phyloP scores from a whole-genome alignment of 2,329 filamentous ascomycete species.

The Plenodomus tracheiphilus region DNA sequence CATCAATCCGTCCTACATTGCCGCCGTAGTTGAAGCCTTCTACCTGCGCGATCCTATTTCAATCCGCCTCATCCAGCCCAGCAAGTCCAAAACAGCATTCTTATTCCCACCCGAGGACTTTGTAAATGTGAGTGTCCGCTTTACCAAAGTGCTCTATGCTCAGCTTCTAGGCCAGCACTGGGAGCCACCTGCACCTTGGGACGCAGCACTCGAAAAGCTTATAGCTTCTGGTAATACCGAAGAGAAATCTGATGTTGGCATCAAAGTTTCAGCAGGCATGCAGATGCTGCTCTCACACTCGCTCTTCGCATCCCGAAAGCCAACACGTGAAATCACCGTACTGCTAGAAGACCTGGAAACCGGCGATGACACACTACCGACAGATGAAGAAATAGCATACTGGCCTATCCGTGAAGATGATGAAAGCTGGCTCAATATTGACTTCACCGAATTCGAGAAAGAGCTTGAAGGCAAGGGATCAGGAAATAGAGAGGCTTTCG shows the following conservation, averaged over 20 bases:
- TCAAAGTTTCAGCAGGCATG: constrained; percentile 89
- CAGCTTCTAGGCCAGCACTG: constrained; percentile 89
- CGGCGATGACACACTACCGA: constrained; percentile 72
- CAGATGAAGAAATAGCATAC: constrained; percentile 68
- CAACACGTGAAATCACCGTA: constrained; percentile 74
- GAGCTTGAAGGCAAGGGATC: constrained; percentile 64
- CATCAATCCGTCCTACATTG: constrained; percentile 72
- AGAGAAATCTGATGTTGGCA: constrained; percentile 67
- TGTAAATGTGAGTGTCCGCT: constrained; percentile 75
- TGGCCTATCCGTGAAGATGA: constrained; percentile 79
- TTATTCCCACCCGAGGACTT: constrained; percentile 77
- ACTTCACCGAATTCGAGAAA: constrained; percentile 83
- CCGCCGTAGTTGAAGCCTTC: constrained; percentile 85
- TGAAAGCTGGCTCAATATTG: constrained; percentile 90
- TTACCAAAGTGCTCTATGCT: constrained; percentile 88
- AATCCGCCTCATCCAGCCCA: constrained; percentile 66
- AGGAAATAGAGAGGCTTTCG: constrained; percentile 50
- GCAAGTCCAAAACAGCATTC: constrained; percentile 55
- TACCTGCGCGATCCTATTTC: constrained; percentile 84
- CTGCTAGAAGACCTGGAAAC: constrained; percentile 74
- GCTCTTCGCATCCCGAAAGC: constrained; percentile 67
- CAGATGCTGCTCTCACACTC: constrained; percentile 79
- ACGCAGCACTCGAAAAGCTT: constrained; percentile 44
- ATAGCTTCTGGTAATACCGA: constrained; percentile 37
- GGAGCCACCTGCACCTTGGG: constrained; percentile 62